phyloP scores from a whole-genome alignment of 169 alveolate genomes.

The Plasmodium falciparum region DNA sequence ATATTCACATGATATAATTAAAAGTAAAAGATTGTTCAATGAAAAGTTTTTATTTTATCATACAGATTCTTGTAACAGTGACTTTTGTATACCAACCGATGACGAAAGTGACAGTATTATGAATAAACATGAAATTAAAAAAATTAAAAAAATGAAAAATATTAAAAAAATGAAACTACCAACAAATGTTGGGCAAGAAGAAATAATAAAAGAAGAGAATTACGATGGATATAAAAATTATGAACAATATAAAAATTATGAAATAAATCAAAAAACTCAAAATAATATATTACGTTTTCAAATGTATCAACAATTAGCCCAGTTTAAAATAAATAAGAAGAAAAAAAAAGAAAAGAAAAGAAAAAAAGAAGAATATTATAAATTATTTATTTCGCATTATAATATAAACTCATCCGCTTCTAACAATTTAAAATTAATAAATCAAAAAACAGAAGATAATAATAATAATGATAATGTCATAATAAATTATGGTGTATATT shows the following conservation, averaged over 20 bases:
- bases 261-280: too few species aligned
- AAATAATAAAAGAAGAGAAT: too few species aligned
- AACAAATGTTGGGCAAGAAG: too few species aligned
- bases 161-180: too few species aligned
- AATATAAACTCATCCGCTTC: neutral
- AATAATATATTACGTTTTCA: neutral
- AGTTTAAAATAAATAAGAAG: neutral
- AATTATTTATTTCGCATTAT: slow-evolving; percentile 17
- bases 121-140: too few species aligned
- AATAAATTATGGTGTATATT: neutral
- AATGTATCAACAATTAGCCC: neutral
- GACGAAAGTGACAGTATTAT: too few species aligned
- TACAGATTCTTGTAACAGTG: slow-evolving; percentile 1
- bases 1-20: neutral
- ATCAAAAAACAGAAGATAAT: neutral
- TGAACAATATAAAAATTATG: too few species aligned
- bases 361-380: slow-evolving; percentile 23
- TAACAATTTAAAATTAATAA: neutral
- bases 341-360: slow-evolving; percentile 26
- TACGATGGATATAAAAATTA: too few species aligned
- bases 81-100: too few species aligned
- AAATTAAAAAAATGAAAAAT: too few species aligned
- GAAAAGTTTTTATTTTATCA: slow-evolving; percentile 15
- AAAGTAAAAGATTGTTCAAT: neutral
- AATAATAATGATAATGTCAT: neutral